Percentiles rank a stretch among this genome's conserved stretches.
Evolutionary conservation across 2,329 filamentous ascomycete genomes (phyloP).

Genomic region (Colletotrichum tropicale): DNA sequence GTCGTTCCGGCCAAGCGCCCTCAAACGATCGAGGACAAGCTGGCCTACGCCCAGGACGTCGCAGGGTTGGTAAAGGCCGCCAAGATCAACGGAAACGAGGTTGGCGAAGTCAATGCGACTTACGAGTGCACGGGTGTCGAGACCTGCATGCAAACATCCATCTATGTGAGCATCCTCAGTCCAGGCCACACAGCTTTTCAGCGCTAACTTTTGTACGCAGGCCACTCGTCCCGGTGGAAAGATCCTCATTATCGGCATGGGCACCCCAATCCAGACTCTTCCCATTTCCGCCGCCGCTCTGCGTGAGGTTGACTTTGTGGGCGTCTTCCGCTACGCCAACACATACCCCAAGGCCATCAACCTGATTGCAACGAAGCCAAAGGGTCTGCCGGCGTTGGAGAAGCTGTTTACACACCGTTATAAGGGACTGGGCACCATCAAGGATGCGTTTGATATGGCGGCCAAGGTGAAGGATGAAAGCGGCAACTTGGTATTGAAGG

Average conservation of each 20-base stretch:
- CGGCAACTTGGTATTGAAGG: conserved; percentile 76
- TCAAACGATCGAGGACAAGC: conserved; percentile 56
- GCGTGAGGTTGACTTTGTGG: conserved; percentile 73
- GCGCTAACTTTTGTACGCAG: conserved; percentile 31
- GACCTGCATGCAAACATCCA: conserved; percentile 74
- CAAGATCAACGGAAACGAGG: conserved; percentile 43
- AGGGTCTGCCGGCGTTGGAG: conserved; percentile 65
- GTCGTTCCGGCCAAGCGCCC: conserved; percentile 54
- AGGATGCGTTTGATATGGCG: conserved; percentile 76
- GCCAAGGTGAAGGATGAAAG: conserved; percentile 71
- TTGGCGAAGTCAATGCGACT: conserved; percentile 69
- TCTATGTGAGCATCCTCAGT: conserved; percentile 57
- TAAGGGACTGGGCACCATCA: conserved; percentile 64
- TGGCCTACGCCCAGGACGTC: conserved; percentile 54
- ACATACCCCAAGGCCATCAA: conserved; percentile 67
- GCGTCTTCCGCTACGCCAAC: conserved; percentile 77
- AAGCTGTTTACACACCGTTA: conserved; percentile 76
- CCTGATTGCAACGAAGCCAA: conserved; percentile 51
- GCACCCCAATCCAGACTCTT: conserved; percentile 71
- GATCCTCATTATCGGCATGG: conserved; percentile 76
- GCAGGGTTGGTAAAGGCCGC: conserved; percentile 47
- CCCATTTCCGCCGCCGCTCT: conserved; percentile 72
- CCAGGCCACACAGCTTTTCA: not conserved
- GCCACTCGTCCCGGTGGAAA: conserved; percentile 70
- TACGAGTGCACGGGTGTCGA: conserved; percentile 84